A percentile compares a stretch with the other conserved stretches of the same genome.
Evolutionary conservation across 2,329 filamentous ascomycete species (phyloP).

Genomic region (Sclerotinia nivalis): DNA sequence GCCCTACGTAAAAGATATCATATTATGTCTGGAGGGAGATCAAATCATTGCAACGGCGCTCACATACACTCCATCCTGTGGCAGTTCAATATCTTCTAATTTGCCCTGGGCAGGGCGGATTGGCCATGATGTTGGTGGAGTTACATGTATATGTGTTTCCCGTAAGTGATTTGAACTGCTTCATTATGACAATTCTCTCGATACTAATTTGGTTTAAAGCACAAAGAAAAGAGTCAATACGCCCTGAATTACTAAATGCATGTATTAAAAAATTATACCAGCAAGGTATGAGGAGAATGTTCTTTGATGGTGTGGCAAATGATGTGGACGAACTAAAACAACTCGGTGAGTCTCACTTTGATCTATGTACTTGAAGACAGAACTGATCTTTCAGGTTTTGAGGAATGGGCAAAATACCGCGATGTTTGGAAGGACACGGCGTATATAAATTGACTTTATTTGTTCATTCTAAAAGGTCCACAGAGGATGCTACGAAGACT

Average conservation of each 20-base stretch:
- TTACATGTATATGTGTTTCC: conserved; percentile 60
- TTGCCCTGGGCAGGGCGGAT: conserved; percentile 57
- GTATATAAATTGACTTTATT: conserved; percentile 1
- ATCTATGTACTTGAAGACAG: neutral
- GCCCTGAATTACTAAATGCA: conserved; percentile 55
- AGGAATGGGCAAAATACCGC: conserved; percentile 58
- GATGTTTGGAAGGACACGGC: conserved; percentile 52
- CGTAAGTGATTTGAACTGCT: conserved; percentile 46
- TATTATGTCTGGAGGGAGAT: conserved; percentile 53
- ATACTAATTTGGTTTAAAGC: conserved; percentile 28
- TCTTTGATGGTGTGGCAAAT: conserved; percentile 56
- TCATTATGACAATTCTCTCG: neutral
- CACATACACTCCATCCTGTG: conserved; percentile 52
- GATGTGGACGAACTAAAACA: conserved; percentile 53
- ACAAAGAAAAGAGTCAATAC: conserved; percentile 47
- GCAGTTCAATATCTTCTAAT: conserved; percentile 51
- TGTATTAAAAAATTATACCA: conserved; percentile 51
- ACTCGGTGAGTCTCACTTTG: conserved; percentile 48
- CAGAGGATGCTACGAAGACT: neutral
- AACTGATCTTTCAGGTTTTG: conserved; percentile 49
- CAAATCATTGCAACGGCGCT: conserved; percentile 55
- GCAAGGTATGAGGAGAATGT: conserved; percentile 55
- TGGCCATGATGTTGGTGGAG: conserved; percentile 54
- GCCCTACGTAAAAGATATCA: conserved; percentile 52
- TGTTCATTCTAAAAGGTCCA: neutral